These are phyloP conservation scores for Fusarium tricinctum DNA, from an alignment of 2,329 filamentous ascomycete species.

Conservation along the genomic window DNA sequence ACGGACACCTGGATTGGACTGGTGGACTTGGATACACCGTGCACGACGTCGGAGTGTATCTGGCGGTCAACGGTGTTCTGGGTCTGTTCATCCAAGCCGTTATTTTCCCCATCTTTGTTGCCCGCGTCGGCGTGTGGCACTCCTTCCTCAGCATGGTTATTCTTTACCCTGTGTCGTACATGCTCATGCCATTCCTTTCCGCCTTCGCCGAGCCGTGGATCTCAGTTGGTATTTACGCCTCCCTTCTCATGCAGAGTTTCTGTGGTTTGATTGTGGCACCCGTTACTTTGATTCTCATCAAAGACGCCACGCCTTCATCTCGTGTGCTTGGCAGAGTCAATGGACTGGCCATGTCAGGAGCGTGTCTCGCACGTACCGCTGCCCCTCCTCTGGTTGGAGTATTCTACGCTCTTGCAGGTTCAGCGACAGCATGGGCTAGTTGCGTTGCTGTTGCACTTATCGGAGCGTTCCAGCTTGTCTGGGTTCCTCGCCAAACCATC, in stretches of 20 bases:
- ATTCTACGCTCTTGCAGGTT: slow-evolving; percentile 73
- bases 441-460: slow-evolving; percentile 49
- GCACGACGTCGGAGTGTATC: slow-evolving; percentile 76
- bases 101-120: slow-evolving; percentile 75
- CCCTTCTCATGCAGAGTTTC: slow-evolving; percentile 74
- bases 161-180: slow-evolving; percentile 76
- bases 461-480: slow-evolving; percentile 41
- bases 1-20: slow-evolving; percentile 57
- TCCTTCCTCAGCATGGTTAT: slow-evolving; percentile 75
- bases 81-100: slow-evolving; percentile 80
- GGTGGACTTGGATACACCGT: slow-evolving; percentile 77
- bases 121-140: slow-evolving; percentile 75
- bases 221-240: slow-evolving; percentile 75
- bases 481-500: slow-evolving; percentile 37
- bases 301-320: slow-evolving; percentile 76
- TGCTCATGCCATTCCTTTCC: slow-evolving; percentile 77
- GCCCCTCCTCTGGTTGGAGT: slow-evolving; percentile 77
- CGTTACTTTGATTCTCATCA: slow-evolving; percentile 77
- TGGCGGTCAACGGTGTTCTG: slow-evolving; percentile 78
- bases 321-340: slow-evolving; percentile 78
- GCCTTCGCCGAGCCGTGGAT: slow-evolving; percentile 67
- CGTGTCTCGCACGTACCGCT: slow-evolving; percentile 78
- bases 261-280: slow-evolving; percentile 78
- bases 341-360: slow-evolving; percentile 77
- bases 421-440: slow-evolving; percentile 59